Base-by-base conservation (phyloP, 2,329 filamentous ascomycete species). In the Scedosporium boydii region DNA sequence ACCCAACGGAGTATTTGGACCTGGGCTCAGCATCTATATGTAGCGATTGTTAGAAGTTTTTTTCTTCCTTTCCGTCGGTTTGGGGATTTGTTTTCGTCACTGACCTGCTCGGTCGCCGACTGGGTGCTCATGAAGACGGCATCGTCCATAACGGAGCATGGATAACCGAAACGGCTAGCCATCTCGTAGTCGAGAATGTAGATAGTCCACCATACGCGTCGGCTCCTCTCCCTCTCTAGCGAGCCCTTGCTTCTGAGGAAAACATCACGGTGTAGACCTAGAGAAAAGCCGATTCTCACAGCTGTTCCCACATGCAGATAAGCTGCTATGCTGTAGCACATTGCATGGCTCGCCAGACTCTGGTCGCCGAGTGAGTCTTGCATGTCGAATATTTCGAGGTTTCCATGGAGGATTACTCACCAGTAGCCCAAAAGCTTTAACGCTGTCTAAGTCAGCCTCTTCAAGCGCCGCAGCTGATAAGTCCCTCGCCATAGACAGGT, bases 161-260 rank as follows among this genome's bases (percentile, higher is more conserved):
- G 58, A 44, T 60, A 60, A 14, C 58, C 58, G 23, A 60, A 60
- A 18, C 58, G 58, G 23, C 44, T 55, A 7, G 59, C 59, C 59
- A 60, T 60, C 10, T 60, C 59, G n/a, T 53, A 38, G 21, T 60
- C 59, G 18, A 60, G 44, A 12, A 60, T 6, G 46, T 53, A 60
- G 1, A 60, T 38, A 9, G 44, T 60, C 59, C 59, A 60, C 59
- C 59, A 60, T 55, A 60, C n/a, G 3, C 44, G 59, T 21, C 59
- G 14, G 27, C 58, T 60, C 26, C 58, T 9, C 58, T 60, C 58
- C 16, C 58, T 44, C 42, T 60, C 58, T 7, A 60, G 44, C 7
- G 58, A 60, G 4, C 58, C 58, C 26, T 60, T 60, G 44, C 58
- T 60, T 29, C 42, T 48, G 9, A 51, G 23, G 42, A 60, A 60